Evolutionary conservation across 768 basidiomycete genomes (phyloP), one percentile per base, ranked within the genome.

Genomic region (Boletus rubropictus): DNA sequence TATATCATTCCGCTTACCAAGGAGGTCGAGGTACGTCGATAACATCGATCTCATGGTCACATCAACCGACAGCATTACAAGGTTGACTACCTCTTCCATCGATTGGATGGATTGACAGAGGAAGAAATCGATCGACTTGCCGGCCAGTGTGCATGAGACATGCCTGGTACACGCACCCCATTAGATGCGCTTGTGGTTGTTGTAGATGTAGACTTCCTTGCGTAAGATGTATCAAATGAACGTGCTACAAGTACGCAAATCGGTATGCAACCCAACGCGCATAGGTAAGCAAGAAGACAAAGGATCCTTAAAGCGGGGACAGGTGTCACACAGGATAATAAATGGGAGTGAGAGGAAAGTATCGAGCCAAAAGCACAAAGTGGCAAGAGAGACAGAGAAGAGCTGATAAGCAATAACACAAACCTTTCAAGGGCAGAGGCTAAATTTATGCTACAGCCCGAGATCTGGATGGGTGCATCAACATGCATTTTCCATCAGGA

Each of bases 1-100:
- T 92, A 86, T 59, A 93, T 99, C 54, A 99, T 99, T 49, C 96
- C 96, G 8, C 66, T 99, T 54, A 99, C 96, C 1, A 97, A 95
- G 67, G 92, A 96, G 62, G 90, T 99, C 48, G 96, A 99, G 89
- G 95, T 95, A 62, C 39, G 76, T 46, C 2, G 70, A 58, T 12
- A 20, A 20, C 47, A 22, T 35, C 37, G 14, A 5, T 37, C 25
- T 21, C 41, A 9, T 12, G 20, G 32, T 44, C 44, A 33, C 15
- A 33, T 44, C 39, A 7, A 39, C 32, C 38, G 34, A 57, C 37
- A 15, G 12, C 20, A 14, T 46, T 31, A 11, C 29, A 58, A 97
- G 94, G 89, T 98, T 32, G 92, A 97, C 42, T 99, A 99, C 67
- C 78, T 99, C n/a, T 69, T 98, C 7, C 82, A 80, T 51, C 79